A percentile compares a stretch with the other conserved stretches of the same genome.
Evolutionary conservation across 371 early-diverging fungal genomes (phyloP).

Genomic region (Entomophthora muscae): DNA sequence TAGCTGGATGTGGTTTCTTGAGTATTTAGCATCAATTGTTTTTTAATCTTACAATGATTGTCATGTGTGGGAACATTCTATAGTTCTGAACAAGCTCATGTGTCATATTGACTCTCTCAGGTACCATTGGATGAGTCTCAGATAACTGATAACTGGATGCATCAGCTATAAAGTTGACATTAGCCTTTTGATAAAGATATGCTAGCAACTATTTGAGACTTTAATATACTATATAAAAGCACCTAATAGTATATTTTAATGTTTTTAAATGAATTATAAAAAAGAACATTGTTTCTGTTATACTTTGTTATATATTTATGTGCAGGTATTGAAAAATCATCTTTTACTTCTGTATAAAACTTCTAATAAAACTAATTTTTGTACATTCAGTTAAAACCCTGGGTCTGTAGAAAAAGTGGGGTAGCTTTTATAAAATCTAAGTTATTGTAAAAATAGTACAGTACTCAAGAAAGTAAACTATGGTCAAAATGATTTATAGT

Average conservation of each 20-base stretch:
- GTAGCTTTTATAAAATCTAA: no score
- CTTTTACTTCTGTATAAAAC: no score
- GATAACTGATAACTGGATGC: conserved; percentile 12
- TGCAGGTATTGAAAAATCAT: no score
- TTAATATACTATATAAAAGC: neutral
- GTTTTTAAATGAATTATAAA: neutral
- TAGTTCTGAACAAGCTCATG: conserved; percentile 93
- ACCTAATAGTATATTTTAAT: neutral
- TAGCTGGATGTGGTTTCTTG: neutral
- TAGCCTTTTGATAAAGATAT: neutral
- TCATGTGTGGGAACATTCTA: conserved; percentile 87
- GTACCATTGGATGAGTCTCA: conserved; percentile 95
- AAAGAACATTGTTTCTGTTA: no score
- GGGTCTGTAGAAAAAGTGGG: no score
- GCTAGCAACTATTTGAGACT: neutral
- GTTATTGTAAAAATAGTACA: no score
- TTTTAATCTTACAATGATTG: conserved; percentile 47
- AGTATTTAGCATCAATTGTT: neutral
- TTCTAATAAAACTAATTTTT: no score
- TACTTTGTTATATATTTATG: no score
- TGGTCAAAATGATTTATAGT: no score
- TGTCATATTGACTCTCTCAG: conserved; percentile 93
- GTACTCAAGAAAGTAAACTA: no score
- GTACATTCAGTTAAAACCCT: no score
- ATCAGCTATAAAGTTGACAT: neutral